Evolutionary conservation across 75 land plant species (phyloP).

Genomic region (Sequoia sempervirens): DNA sequence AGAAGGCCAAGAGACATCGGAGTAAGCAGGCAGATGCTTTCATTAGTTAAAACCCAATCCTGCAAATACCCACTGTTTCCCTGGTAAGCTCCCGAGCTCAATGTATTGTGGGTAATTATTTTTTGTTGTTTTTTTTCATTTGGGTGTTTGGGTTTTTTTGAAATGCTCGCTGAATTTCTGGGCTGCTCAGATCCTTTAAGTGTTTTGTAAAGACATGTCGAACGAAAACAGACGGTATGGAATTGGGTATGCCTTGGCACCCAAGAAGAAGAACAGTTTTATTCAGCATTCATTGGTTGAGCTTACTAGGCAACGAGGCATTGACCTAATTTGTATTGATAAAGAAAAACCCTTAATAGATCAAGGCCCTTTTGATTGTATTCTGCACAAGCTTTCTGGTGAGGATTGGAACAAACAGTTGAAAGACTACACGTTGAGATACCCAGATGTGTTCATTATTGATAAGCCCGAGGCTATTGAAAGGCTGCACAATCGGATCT

Average conservation of each 20-base stretch:
- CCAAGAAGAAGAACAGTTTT: constrained; percentile 73
- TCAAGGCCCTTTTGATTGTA: constrained; percentile 89
- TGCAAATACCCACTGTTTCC: not conserved
- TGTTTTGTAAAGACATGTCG: constrained; percentile 1
- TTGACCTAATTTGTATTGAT: constrained; percentile 70
- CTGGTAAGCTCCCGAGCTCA: not conserved
- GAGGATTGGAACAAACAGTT: constrained; percentile 58
- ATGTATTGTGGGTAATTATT: not conserved
- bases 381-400: constrained; percentile 80
- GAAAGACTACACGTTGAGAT: constrained; percentile 21
- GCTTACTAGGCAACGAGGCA: constrained; percentile 51
- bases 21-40: not conserved
- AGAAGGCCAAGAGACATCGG: not conserved
- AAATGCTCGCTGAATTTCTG: not conserved
- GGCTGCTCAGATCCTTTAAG: not conserved
- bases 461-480: constrained; percentile 70
- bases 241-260: constrained; percentile 74
- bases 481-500: constrained; percentile 78
- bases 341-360: constrained; percentile 34
- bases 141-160: not conserved
- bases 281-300: constrained; percentile 50
- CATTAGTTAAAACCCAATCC: not conserved
- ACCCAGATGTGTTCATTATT: constrained; percentile 49
- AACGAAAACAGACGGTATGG: constrained; percentile 16
- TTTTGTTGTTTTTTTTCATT: not conserved